These are phyloP conservation scores for Termitomyces sp. DNA, from an alignment of 768 basidiomycete genomes.

Conservation along the genomic window DNA sequence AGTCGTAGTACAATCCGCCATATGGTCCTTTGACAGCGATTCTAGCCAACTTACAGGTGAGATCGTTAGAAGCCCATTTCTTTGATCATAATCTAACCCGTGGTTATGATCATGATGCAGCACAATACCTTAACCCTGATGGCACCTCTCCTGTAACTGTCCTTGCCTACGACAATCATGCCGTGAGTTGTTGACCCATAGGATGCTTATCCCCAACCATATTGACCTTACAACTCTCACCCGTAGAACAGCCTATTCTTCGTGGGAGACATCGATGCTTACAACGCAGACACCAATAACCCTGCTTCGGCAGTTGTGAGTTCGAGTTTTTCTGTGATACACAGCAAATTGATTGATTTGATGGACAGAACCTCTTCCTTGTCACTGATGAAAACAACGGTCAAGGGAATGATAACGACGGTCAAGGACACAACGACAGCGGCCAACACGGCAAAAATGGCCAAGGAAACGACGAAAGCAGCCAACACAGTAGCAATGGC, in stretches of 20 bases:
- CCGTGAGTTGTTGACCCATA: slow-evolving; percentile 13
- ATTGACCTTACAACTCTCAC: not conserved
- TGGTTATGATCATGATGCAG: slow-evolving; percentile 19
- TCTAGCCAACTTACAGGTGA: slow-evolving; percentile 36
- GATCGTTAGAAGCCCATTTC: slow-evolving; percentile 2
- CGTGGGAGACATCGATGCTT: slow-evolving; percentile 34
- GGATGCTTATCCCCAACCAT: not conserved
- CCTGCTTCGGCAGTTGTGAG: slow-evolving; percentile 30
- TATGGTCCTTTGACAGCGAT: slow-evolving; percentile 35
- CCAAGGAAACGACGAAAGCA: not conserved
- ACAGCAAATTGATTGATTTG: not conserved
- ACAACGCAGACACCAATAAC: slow-evolving; percentile 26
- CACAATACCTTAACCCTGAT: slow-evolving; percentile 41
- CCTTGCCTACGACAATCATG: slow-evolving; percentile 32
- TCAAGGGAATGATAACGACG: not conserved
- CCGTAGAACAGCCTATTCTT: slow-evolving; percentile 35
- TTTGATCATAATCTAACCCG: not conserved
- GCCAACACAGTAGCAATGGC: not conserved
- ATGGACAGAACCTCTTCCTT: slow-evolving; percentile 13
- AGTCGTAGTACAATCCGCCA: slow-evolving; percentile 34
- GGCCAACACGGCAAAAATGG: not conserved
- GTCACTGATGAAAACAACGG: slow-evolving; percentile 1
- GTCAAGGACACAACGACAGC: not conserved
- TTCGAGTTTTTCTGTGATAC: slow-evolving; percentile 3
- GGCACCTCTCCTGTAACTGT: slow-evolving; percentile 29